Base-by-base conservation (phyloP, 1,284 basidiomycete genomes). In the Abortiporus biennis region DNA sequence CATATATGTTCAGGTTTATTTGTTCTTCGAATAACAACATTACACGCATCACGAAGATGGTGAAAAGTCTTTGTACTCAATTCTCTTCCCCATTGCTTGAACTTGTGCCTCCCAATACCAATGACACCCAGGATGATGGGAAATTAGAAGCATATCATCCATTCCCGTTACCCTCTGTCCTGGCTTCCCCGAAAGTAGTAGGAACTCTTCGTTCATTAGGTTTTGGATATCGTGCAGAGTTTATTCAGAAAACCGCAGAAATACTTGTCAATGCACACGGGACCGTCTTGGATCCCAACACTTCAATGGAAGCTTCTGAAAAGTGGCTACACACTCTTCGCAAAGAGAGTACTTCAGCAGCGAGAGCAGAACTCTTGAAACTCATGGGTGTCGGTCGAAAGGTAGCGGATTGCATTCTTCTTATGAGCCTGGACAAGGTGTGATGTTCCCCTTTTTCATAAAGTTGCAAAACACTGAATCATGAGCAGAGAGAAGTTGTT, bases 11-110 rank as follows among this genome's bases (percentile, higher is more conserved):
- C 48, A 95, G 93, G 6, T 99, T 99, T 66, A 97, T 99, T 51
- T 99, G 95, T 57, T 97, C 93, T 13, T 92, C 93, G 1, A 99
- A 98, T 58, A 99, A 99, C 61, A 95, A 99, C 55, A 99, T 97
- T 39, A 65, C 78, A 2, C 83, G 93, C 1, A 97, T 96, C 56
- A 87, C 89, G 3, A 86, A 85, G 46, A 92, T 97, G 82, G 80
- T 96, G 27, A 84, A 85, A 52, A 66, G 74, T 47, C 72, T 85
- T 41, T 90, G 80, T 58, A 72, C 64, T 31, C 71, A 83, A 23
- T 94, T 81, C 56, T 87, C 88, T 2, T 69, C 78, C 6, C 66
- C 78, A 6, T 62, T 94, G 8, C 53, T 85, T 23, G 69, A 73
- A 8, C 51, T 78, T 12, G 58, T 65, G 4, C 59, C 67, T 41